Conservation (phyloP, 192 early-diverging fungal genomes). For the Gaertneriomyces semiglobifer region DNA sequence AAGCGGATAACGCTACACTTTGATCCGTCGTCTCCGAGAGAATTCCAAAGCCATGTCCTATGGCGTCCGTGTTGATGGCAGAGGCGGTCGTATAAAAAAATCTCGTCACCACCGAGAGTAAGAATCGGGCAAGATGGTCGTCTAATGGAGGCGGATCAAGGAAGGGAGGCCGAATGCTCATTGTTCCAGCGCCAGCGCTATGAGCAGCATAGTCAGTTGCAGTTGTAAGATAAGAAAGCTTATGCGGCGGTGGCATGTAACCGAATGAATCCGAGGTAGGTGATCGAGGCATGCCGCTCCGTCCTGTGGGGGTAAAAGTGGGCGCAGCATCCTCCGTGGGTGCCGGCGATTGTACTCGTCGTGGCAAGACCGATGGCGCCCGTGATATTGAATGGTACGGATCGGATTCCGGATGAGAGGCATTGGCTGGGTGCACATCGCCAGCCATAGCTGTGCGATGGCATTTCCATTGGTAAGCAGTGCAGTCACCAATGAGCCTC, state of each 20-base stretch:
- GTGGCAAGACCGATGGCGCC: too few species aligned
- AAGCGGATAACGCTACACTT: background rate
- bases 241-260: slow-evolving; percentile 3
- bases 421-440: too few species aligned
- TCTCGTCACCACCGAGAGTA: slow-evolving; percentile 58
- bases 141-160: slow-evolving; percentile 76
- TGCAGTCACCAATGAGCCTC: slow-evolving; percentile 76
- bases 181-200: slow-evolving; percentile 11
- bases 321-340: too few species aligned
- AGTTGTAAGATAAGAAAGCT: slow-evolving; percentile 18
- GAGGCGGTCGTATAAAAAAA: slow-evolving; percentile 57
- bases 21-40: slow-evolving; percentile 8
- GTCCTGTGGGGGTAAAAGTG: too few species aligned
- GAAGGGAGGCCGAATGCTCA: slow-evolving; percentile 9
- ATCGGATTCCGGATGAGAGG: too few species aligned
- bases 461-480: slow-evolving; percentile 80
- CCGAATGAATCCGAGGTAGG: background rate
- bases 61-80: slow-evolving; percentile 44
- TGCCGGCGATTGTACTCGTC: too few species aligned
- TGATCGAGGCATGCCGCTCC: background rate
- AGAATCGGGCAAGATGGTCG: slow-evolving; percentile 63
- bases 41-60: slow-evolving; percentile 34
- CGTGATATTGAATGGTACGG: too few species aligned
- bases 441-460: background rate
- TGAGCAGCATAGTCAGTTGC: slow-evolving; percentile 17